Percentiles rank a stretch among this genome's conserved stretches.
phyloP scores from a whole-genome alignment of 768 basidiomycete species.

The Agaricus sinodeliciosus region DNA sequence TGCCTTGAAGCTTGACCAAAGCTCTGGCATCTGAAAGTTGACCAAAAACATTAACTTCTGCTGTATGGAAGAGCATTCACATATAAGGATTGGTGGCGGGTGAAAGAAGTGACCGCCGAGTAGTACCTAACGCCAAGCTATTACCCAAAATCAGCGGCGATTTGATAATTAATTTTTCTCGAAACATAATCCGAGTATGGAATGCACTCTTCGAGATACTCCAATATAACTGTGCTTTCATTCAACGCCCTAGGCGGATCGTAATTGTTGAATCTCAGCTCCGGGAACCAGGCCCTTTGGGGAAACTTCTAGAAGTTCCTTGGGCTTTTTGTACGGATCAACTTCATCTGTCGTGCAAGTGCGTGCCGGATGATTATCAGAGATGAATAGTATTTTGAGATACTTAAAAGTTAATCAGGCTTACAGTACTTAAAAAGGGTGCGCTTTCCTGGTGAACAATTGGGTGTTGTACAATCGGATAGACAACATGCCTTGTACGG shows the following conservation, averaged over 20 bases:
- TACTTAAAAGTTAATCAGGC: not conserved
- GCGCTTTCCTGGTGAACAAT: not conserved
- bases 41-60: not conserved
- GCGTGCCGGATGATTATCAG: not conserved
- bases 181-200: no score
- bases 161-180: no score
- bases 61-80: slow-evolving; percentile 13
- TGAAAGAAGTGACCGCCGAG: slow-evolving; percentile 49
- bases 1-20: slow-evolving; percentile 59
- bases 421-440: slow-evolving; percentile 17
- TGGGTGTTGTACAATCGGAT: not conserved
- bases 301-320: slow-evolving; percentile 72
- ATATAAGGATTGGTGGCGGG: slow-evolving; percentile 52
- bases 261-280: slow-evolving; percentile 46
- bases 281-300: slow-evolving; percentile 82
- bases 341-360: slow-evolving; percentile 53
- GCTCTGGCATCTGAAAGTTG: slow-evolving; percentile 53
- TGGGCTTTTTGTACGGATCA: slow-evolving; percentile 80
- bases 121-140: slow-evolving; percentile 36
- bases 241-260: slow-evolving; percentile 58
- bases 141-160: not conserved
- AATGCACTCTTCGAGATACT: slow-evolving; percentile 71
- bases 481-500: slow-evolving; percentile 54
- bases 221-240: slow-evolving; percentile 76
- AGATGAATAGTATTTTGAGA: not conserved